Percentiles rank a stretch among this genome's conserved stretches.
Conservation (phyloP, 2,329 filamentous ascomycete species). For the Botrytis medusae region DNA sequence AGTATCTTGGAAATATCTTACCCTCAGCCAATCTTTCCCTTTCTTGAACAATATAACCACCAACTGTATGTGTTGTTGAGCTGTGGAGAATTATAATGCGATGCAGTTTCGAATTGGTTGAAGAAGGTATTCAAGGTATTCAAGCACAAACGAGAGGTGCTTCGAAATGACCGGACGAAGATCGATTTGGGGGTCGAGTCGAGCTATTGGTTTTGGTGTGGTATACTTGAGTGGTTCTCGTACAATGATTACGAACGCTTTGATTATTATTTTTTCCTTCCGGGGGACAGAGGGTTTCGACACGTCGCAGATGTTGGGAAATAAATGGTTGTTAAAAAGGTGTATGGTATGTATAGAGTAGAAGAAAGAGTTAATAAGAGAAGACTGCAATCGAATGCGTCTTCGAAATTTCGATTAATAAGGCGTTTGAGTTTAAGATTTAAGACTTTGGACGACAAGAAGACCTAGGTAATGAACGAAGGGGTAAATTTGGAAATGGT, state of each 20-base stretch:
- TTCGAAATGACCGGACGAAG: conserved; percentile 19
- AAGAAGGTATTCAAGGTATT: conserved; percentile 24
- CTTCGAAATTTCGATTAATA: conserved; percentile 23
- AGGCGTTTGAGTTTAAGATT: background rate
- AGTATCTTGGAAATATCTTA: conserved; percentile 9
- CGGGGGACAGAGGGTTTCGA: conserved; percentile 7
- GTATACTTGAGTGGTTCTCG: background rate
- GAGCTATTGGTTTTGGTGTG: conserved; percentile 4
- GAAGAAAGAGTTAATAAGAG: conserved; percentile 19
- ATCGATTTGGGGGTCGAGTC: conserved; percentile 1
- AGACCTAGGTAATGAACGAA: conserved; percentile 7
- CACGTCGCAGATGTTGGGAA: conserved; percentile 17
- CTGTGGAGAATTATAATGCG: background rate
- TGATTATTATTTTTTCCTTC: conserved; percentile 10
- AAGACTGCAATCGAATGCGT: conserved; percentile 39
- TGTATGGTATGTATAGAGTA: background rate
- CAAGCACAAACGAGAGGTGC: conserved; percentile 22
- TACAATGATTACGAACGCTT: conserved; percentile 22
- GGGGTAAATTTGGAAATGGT: background rate
- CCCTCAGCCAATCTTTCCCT: conserved; percentile 15
- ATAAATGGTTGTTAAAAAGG: conserved; percentile 9
- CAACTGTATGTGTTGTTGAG: background rate
- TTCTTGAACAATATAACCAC: background rate
- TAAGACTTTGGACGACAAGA: conserved; percentile 15
- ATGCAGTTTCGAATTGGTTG: conserved; percentile 29